Percentiles rank a stretch among this genome's conserved stretches.
Evolutionary conservation across 169 alveolate species (phyloP).

Genomic region (Cryptosporidium sp.): DNA sequence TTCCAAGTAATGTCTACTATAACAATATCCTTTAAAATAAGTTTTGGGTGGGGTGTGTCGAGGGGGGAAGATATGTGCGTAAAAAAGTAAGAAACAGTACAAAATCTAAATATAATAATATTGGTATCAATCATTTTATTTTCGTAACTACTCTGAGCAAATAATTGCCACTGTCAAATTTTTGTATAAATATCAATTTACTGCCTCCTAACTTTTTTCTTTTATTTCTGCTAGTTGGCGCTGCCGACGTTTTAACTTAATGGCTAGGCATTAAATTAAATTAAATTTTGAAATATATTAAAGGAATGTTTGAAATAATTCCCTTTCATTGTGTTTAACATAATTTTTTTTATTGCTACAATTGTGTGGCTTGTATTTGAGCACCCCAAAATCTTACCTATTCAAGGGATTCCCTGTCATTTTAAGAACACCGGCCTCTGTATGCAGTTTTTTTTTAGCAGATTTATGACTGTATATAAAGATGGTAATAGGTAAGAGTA

Average conservation of each 20-base stretch:
- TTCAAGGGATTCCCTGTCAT: neutral
- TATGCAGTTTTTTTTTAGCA: neutral
- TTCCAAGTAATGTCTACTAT: constrained; percentile 32
- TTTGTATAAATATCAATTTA: too few species aligned
- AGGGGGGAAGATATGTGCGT: neutral
- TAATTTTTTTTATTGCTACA: too few species aligned
- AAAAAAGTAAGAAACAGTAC: neutral
- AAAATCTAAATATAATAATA: neutral
- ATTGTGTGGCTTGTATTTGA: too few species aligned
- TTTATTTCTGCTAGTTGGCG: neutral
- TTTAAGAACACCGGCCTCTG: neutral
- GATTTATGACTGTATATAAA: too few species aligned
- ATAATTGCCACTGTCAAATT: neutral
- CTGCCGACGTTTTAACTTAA: neutral
- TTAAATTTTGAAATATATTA: too few species aligned
- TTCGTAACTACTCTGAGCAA: neutral
- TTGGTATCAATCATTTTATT: neutral
- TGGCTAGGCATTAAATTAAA: neutral
- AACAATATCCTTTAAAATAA: neutral
- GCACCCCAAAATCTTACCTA: neutral
- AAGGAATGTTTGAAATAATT: too few species aligned
- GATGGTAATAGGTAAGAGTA: neutral
- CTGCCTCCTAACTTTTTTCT: neutral
- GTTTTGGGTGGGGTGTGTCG: neutral
- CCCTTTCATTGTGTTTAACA: too few species aligned